phyloP scores from a whole-genome alignment of 2,329 filamentous ascomycete genomes.

The Berkeleyomyces basicola region DNA sequence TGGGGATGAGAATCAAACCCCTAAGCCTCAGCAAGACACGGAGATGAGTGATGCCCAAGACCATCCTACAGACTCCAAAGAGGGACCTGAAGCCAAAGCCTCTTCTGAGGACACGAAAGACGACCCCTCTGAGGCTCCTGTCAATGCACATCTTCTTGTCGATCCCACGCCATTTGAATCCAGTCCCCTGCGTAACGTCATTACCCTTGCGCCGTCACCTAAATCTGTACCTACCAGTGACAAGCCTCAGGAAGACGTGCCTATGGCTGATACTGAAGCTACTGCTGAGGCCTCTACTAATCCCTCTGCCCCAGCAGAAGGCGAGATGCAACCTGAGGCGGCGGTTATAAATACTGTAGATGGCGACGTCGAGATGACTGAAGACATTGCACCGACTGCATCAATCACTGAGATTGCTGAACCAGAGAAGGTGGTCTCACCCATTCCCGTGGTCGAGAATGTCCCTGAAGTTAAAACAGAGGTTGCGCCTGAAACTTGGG shows the following conservation, averaged over 20 bases:
- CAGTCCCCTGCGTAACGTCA: constrained; percentile 10
- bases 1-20: constrained; percentile 24
- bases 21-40: constrained; percentile 4
- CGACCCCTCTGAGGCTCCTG: background rate
- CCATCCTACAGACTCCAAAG: constrained; percentile 18
- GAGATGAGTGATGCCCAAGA: constrained; percentile 22
- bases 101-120: constrained; percentile 3
- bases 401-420: background rate
- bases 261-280: background rate
- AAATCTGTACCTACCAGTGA: background rate
- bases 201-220: constrained; percentile 6
- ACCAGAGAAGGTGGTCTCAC: background rate
- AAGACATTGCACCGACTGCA: background rate
- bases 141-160: constrained; percentile 16
- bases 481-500: background rate
- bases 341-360: background rate
- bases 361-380: background rate
- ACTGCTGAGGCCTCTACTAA: background rate
- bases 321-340: background rate
- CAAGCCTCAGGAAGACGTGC: background rate
- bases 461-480: background rate
- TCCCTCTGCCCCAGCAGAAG: background rate
- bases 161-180: constrained; percentile 6
- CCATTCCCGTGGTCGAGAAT: background rate
- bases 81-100: constrained; percentile 1